Evolutionary conservation across 1,284 basidiomycete species (phyloP).

Genomic region (Apiotrichum veenhuisii): DNA sequence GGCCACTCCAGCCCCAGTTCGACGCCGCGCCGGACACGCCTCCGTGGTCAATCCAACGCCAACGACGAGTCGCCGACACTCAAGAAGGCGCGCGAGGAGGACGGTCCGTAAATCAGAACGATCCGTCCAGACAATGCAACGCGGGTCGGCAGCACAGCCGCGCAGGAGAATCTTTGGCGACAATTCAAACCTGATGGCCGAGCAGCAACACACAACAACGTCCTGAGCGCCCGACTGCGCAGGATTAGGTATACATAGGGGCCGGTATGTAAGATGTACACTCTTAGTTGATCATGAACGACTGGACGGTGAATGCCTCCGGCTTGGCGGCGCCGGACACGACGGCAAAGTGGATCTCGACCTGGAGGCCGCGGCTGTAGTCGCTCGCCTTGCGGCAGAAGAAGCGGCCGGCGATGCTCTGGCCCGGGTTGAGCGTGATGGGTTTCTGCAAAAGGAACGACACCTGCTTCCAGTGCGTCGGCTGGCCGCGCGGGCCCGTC

Average conservation of each 20-base stretch:
- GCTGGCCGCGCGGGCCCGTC: slow-evolving; percentile 74
- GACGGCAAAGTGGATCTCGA: slow-evolving; percentile 72
- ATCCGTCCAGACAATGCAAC: too few species aligned
- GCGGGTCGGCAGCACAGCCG: too few species aligned
- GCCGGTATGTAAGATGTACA: not conserved
- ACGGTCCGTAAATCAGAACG: too few species aligned
- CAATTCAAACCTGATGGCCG: too few species aligned
- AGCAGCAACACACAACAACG: too few species aligned
- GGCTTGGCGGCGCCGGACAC: slow-evolving; percentile 15
- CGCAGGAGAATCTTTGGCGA: too few species aligned
- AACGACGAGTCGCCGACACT: too few species aligned
- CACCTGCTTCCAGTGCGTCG: slow-evolving; percentile 99
- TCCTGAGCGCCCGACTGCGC: too few species aligned
- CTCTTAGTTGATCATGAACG: slow-evolving; percentile 30
- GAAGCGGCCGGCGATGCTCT: slow-evolving; percentile 69
- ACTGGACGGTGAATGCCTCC: slow-evolving; percentile 26
- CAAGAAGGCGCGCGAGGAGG: too few species aligned
- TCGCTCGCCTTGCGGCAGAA: slow-evolving; percentile 71
- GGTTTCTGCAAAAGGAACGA: slow-evolving; percentile 81
- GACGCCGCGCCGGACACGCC: too few species aligned
- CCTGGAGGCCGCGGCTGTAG: slow-evolving; percentile 86
- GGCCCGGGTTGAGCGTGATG: slow-evolving; percentile 68
- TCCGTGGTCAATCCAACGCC: too few species aligned
- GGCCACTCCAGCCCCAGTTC: too few species aligned
- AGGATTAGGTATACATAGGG: not conserved